Base-by-base conservation (phyloP, 257 asterid species). In the Solanum gandarillasii region DNA sequence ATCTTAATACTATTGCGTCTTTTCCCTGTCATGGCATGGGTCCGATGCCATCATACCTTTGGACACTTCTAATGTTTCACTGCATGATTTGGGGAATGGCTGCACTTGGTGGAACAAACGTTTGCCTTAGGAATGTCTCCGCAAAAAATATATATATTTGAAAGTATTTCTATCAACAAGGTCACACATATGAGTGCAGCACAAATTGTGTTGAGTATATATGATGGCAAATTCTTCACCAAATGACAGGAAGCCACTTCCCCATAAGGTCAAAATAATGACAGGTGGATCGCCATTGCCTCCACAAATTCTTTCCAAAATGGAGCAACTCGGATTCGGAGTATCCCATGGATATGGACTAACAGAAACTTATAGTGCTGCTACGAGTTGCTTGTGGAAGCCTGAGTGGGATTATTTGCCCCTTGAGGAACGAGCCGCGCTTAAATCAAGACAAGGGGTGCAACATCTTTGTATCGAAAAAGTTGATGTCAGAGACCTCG, bases 41-140 rank as follows among this genome's bases (percentile, higher is more conserved):
- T 11, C 9, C 60, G 16, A 75, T 84, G 87, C 87, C 89, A 5
- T 88, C 87, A 9, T 91, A 91, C 86, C 88, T 91, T 41, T 91
- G 91, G 93, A 91, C 93, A 10, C 86, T 91, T 23, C 93, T 89
- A 23, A 89, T 88, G 93, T 89, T 91, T 83, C 93, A 91, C 68
- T 91, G 91, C 86, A 34, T 89, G 12, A 18, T n/a, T 76, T 89
- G 89, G 91, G 91, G 89, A 23, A 13, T 91, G 88, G 91, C 90
- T 32, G 91, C 91, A 7, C 11, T 91, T 18, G 91, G 91, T 31
- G 92, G 91, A 20, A 89, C 90, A 25, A 32, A 32, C 23, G 25
- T 91, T 21, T 91, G 92, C 65, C 87, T 89, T 32, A 86, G 91
- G 34, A 81, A 60, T 12, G 91, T 91, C 18, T 0, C 5, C 2